Evolutionary conservation across 306 rosid genomes (phyloP).

Genomic region (Canavalia ensiformis): DNA sequence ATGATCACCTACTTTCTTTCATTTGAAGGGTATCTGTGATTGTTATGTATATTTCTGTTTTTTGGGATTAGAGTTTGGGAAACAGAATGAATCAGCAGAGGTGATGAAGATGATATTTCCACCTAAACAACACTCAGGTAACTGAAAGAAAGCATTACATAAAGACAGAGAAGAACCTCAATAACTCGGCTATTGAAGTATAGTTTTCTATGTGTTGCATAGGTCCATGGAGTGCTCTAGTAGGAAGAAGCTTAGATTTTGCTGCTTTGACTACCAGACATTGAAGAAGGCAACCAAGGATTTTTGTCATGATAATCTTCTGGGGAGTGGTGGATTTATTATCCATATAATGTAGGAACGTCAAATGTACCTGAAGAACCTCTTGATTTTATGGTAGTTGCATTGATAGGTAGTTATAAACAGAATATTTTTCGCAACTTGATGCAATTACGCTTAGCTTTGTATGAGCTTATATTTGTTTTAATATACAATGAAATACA

Average conservation of each 20-base stretch:
- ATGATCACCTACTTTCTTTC: neutral
- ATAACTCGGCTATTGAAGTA: too few relatives aligned
- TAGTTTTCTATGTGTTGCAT: conserved; percentile 18
- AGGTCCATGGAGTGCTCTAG: conserved; percentile 67
- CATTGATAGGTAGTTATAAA: too few relatives aligned
- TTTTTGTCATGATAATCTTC: conserved; percentile 70
- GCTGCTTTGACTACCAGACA: conserved; percentile 66
- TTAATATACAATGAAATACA: too few relatives aligned
- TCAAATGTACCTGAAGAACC: too few relatives aligned
- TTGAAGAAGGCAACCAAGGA: conserved; percentile 81
- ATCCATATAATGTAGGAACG: too few relatives aligned
- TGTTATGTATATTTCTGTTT: conserved; percentile 37
- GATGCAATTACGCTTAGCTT: too few relatives aligned
- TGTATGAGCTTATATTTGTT: too few relatives aligned
- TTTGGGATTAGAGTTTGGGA: conserved; percentile 53
- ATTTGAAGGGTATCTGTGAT: too few relatives aligned
- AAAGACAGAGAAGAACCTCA: too few relatives aligned
- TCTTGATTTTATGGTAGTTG: neutral
- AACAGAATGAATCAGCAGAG: conserved; percentile 48
- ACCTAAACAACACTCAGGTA: conserved; percentile 59
- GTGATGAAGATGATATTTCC: conserved; percentile 53
- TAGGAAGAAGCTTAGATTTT: conserved; percentile 72
- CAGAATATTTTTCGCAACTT: too few relatives aligned
- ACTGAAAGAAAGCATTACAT: conserved; percentile 9
- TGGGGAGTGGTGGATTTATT: conserved; percentile 98